Base-by-base conservation (phyloP, 2,329 filamentous ascomycete genomes). In the Scleromitrula shiraiana region DNA sequence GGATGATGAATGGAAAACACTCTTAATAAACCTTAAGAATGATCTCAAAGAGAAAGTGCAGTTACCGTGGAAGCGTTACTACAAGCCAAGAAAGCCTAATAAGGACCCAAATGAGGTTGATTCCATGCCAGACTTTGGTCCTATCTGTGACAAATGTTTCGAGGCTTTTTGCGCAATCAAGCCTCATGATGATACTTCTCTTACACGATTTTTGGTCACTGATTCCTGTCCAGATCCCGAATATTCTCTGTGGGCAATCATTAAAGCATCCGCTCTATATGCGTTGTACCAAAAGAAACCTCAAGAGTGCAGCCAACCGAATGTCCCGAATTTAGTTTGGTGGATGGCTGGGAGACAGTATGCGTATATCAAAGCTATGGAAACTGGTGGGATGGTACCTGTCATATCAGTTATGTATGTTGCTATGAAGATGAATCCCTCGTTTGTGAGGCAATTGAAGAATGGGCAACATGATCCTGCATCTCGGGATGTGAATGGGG, bases 211-310 rank as follows among this genome's bases (percentile, higher is more conserved):
- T 19, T 42, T 61, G 35, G 22, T 56, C 9, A 50, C n/a, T n/a
- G n/a, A 50, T 9, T 36, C 42, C n/a, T 49, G 40, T 19, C 39
- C 49, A 8, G 19, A 27, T 1, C 33, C 48, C 2, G 56, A 59
- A 7, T 41, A 55, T 9, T 55, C 64, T 17, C 19, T 53, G 0
- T 77, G 74, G 74, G 65, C 70, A 1, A 50, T 66, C 0, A 55
- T 76, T 5, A 70, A 67, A 38, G 73, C 73, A 1, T 74, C 71
- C 0, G 59, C 66, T 4, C 50, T 62, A 4, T 64, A 58, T 37
- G 52, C 48, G 2, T 48, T 23, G 3, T 60, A 55, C 39, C 24
- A 29, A 0, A 22, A 37, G 7, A 23, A 22, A 7, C 33, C 10
- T 6, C n/a, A n/a, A n/a, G n/a, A n/a, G n/a, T 27, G 20, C 12